Conservation (phyloP, 2,329 filamentous ascomycete species). For the Hyphodiscus sp. region DNA sequence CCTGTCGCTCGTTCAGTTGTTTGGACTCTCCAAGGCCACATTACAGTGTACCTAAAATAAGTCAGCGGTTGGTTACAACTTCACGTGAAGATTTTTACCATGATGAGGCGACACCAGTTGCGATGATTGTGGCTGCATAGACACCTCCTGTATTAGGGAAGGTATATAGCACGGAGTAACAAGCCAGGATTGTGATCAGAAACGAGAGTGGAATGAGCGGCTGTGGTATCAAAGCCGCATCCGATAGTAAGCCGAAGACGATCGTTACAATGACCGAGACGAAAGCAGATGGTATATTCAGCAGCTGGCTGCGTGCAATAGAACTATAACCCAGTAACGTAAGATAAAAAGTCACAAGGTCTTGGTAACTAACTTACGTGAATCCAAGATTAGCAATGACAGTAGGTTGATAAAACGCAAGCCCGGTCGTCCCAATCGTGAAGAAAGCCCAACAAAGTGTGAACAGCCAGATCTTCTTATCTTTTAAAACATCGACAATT, state of each 20-base stretch:
- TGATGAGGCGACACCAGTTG: slow-evolving; percentile 35
- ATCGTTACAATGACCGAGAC: slow-evolving; percentile 37
- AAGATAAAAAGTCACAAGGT: too few species aligned
- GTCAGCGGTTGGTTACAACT: too few species aligned
- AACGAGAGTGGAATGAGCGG: slow-evolving; percentile 39
- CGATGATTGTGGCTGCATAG: slow-evolving; percentile 41
- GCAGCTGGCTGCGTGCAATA: slow-evolving; percentile 41
- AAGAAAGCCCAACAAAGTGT: slow-evolving; percentile 38
- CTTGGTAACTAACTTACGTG: too few species aligned
- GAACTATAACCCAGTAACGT: too few species aligned
- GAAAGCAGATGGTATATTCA: slow-evolving; percentile 42
- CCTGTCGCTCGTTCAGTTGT: slow-evolving; percentile 41
- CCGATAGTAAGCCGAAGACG: slow-evolving; percentile 36
- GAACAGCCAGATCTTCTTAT: slow-evolving; percentile 40
- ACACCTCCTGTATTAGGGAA: slow-evolving; percentile 41
- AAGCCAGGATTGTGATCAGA: slow-evolving; percentile 37
- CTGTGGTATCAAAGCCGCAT: slow-evolving; percentile 36
- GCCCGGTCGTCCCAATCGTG: slow-evolving; percentile 37
- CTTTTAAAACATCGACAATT: slow-evolving; percentile 35
- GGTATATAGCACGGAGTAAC: slow-evolving; percentile 39
- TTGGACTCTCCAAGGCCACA: slow-evolving; percentile 47
- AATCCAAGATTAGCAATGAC: slow-evolving; percentile 37
- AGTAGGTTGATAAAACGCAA: slow-evolving; percentile 38
- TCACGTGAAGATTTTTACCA: too few species aligned
- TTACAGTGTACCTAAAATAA: too few species aligned